Evolutionary conservation across 805 yeast species (phyloP).

Genomic region (Ogataea trehaloabstinens): DNA sequence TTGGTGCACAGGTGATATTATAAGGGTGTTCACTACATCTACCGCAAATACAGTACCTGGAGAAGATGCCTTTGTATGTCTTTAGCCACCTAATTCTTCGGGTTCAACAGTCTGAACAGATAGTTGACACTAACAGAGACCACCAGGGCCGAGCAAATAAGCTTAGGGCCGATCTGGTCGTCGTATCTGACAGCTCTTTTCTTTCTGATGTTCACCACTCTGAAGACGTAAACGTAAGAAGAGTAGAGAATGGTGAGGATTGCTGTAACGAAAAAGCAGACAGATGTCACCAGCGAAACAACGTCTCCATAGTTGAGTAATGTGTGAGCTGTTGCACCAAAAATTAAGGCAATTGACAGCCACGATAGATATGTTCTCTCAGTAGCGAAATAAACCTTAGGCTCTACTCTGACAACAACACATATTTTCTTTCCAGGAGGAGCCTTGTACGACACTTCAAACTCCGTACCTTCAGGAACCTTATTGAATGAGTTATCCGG

Average conservation of each 20-base stretch:
- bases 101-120: constrained; percentile 46
- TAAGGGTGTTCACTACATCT: too few relatives aligned
- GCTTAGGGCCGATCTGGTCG: constrained; percentile 83
- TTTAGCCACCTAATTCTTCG: not conserved
- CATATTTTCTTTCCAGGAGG: constrained; percentile 89
- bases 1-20: too few relatives aligned
- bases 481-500: constrained; percentile 52
- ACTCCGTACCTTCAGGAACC: constrained; percentile 64
- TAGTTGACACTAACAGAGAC: constrained; percentile 65
- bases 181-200: constrained; percentile 83
- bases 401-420: constrained; percentile 95
- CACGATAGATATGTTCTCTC: constrained; percentile 93
- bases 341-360: constrained; percentile 85
- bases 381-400: constrained; percentile 98
- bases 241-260: constrained; percentile 71
- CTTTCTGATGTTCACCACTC: constrained; percentile 78
- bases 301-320: constrained; percentile 80
- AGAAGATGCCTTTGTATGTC: too few relatives aligned
- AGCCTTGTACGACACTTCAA: constrained; percentile 56
- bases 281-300: constrained; percentile 73
- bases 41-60: too few relatives aligned
- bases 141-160: constrained; percentile 73
- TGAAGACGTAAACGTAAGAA: constrained; percentile 69
- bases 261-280: constrained; percentile 84
- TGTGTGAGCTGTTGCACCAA: constrained; percentile 87